Evolutionary conservation across 1,284 basidiomycete species (phyloP).

Genomic region (Athelia psychrophila): DNA sequence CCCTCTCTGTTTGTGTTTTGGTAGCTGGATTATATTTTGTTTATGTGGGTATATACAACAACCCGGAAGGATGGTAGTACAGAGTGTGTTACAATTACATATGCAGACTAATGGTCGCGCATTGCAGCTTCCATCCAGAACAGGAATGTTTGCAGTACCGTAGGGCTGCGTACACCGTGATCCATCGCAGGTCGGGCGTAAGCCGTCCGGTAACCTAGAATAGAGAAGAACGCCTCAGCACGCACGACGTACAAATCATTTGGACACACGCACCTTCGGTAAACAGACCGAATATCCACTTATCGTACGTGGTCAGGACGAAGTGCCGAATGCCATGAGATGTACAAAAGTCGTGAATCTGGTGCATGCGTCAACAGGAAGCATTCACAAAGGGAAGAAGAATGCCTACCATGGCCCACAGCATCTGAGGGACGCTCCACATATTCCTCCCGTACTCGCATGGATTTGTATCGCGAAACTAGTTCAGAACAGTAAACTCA

Average conservation of each 20-base stretch:
- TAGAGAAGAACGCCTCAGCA: too few species aligned
- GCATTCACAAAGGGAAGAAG: background rate
- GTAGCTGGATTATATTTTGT: too few species aligned
- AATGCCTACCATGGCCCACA: background rate
- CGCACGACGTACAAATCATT: too few species aligned
- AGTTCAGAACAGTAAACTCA: too few species aligned
- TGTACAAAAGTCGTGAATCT: slow-evolving; percentile 1
- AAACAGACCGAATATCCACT: background rate
- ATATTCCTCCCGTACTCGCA: background rate
- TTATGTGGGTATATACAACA: too few species aligned
- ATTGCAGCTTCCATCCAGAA: slow-evolving; percentile 1
- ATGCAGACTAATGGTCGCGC: background rate
- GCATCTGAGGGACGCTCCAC: background rate
- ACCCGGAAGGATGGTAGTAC: too few species aligned
- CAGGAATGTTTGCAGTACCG: background rate
- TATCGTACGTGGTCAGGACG: background rate
- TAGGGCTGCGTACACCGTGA: background rate
- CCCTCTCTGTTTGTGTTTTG: too few species aligned
- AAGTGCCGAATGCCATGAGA: background rate
- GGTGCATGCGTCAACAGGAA: background rate
- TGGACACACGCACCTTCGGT: background rate
- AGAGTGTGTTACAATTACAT: too few species aligned
- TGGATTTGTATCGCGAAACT: background rate
- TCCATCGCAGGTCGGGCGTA: background rate
- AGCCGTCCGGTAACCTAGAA: background rate